phyloP scores from a whole-genome alignment of 192 early-diverging fungal species.

The Coemansia biformis region DNA sequence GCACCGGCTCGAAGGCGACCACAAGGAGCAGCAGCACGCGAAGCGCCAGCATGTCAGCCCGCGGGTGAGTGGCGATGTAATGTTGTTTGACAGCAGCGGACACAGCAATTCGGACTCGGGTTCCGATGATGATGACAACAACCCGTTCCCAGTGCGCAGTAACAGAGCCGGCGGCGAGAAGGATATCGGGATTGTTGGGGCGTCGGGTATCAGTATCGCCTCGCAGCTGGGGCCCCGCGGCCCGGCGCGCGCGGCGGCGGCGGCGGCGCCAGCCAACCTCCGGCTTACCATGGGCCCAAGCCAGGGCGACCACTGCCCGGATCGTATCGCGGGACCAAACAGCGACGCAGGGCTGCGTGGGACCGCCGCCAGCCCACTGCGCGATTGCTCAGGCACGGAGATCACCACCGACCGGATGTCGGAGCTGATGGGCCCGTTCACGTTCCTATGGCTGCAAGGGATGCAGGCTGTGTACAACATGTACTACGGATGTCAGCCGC shows the following conservation, averaged over 20 bases:
- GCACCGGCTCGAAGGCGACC: conserved; percentile 10
- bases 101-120: conserved; percentile 10
- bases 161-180: neutral
- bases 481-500: conserved; percentile 16
- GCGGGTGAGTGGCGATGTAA: conserved; percentile 1
- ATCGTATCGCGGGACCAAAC: no score
- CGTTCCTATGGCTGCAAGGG: conserved; percentile 7
- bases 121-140: conserved; percentile 5
- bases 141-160: neutral
- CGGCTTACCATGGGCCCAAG: no score
- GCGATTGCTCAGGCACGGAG: conserved; percentile 6
- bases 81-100: conserved; percentile 15
- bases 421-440: conserved; percentile 24
- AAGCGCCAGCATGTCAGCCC: conserved; percentile 24
- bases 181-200: conserved; percentile 22
- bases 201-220: conserved; percentile 10
- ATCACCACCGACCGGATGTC: conserved; percentile 19
- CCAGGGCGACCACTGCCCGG: no score
- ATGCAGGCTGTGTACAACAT: conserved; percentile 14
- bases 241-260: no score
- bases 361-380: no score
- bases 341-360: no score
- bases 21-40: neutral
- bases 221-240: conserved; percentile 5
- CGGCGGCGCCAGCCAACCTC: no score